Evolutionary conservation across 495 filamentous ascomycete genomes (phyloP).

Genomic region (Bathelium albidoporum): DNA sequence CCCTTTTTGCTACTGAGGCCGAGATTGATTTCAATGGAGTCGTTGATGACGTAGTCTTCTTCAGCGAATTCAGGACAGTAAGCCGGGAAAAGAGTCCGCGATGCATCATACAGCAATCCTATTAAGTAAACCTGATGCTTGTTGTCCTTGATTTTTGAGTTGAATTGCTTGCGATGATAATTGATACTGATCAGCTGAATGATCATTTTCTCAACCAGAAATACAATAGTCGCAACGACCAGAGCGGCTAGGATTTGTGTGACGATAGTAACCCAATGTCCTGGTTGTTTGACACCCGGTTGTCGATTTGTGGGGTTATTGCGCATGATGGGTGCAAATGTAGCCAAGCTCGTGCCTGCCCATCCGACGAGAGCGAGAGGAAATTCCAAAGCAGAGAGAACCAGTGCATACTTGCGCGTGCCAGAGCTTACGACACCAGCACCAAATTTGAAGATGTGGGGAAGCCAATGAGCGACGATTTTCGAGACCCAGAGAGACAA

Average conservation of each 20-base stretch:
- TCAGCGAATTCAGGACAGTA: conserved; percentile 84
- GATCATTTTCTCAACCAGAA: conserved; percentile 68
- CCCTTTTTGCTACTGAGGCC: conserved; percentile 34
- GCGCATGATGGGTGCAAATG: conserved; percentile 59
- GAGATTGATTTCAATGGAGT: conserved; percentile 47
- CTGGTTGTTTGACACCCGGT: conserved; percentile 6
- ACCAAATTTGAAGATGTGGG: conserved; percentile 73
- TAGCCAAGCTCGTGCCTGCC: conserved; percentile 67
- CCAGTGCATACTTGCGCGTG: conserved; percentile 81
- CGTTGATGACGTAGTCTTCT: conserved; percentile 83
- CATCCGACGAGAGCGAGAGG: conserved; percentile 82
- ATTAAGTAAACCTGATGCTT: conserved; percentile 76
- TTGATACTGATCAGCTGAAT: conserved; percentile 89
- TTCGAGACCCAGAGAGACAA: conserved; percentile 80
- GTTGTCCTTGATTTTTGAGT: conserved; percentile 72
- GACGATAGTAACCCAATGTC: conserved; percentile 51
- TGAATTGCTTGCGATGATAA: conserved; percentile 92
- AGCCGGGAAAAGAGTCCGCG: conserved; percentile 73
- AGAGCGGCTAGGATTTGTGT: conserved; percentile 64
- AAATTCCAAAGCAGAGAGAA: conserved; percentile 69
- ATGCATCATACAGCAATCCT: conserved; percentile 79
- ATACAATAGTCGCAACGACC: conserved; percentile 67
- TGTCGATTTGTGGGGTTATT: conserved; percentile 29
- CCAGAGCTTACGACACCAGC: conserved; percentile 84
- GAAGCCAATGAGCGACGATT: conserved; percentile 66